A percentile compares a stretch with the other conserved stretches of the same genome.
phyloP scores from a whole-genome alignment of 2,329 filamentous ascomycete genomes.

The Aspergillus tanneri region DNA sequence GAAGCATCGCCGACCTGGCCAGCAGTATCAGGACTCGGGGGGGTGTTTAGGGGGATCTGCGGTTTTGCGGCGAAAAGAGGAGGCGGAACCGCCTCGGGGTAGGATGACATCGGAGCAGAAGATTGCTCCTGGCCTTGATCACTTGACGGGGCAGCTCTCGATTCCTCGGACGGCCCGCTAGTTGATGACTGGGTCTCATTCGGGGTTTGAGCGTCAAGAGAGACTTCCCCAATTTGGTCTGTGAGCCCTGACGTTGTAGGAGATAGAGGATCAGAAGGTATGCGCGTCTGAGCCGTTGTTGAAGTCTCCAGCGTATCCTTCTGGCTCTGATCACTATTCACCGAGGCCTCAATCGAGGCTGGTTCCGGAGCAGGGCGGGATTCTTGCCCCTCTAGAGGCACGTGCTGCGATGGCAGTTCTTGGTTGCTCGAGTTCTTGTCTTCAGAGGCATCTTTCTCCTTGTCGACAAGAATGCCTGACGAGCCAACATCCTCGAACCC shows the following conservation, averaged over 20 bases:
- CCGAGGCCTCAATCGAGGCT: conserved; percentile 1
- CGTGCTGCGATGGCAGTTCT: conserved; percentile 23
- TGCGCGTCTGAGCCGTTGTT: conserved; percentile 23
- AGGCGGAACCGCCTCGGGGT: conserved; percentile 66
- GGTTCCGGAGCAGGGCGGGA: background rate
- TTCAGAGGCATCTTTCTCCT: conserved; percentile 64
- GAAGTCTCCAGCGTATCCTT: background rate
- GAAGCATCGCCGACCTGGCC: conserved; percentile 20
- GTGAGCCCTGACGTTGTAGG: conserved; percentile 56
- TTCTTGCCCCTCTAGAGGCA: conserved; percentile 16
- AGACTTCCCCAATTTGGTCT: conserved; percentile 56
- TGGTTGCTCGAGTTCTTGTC: conserved; percentile 47
- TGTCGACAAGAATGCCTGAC: conserved; percentile 69
- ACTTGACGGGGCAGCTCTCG: conserved; percentile 4
- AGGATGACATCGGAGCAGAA: conserved; percentile 47
- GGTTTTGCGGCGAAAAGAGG: conserved; percentile 60
- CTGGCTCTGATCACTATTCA: background rate
- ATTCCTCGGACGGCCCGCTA: conserved; percentile 13
- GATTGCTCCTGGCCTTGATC: conserved; percentile 10
- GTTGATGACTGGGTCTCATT: conserved; percentile 30
- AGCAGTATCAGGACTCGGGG: conserved; percentile 19
- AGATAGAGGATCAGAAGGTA: conserved; percentile 41
- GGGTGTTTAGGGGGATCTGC: conserved; percentile 23
- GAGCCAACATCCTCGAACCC: conserved; percentile 85
- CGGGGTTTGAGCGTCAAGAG: conserved; percentile 57